Percentiles rank a stretch among this genome's conserved stretches.
These are phyloP conservation scores for Picea sitchensis DNA, from an alignment of 75 land plant genomes.

Conservation along the genomic window DNA sequence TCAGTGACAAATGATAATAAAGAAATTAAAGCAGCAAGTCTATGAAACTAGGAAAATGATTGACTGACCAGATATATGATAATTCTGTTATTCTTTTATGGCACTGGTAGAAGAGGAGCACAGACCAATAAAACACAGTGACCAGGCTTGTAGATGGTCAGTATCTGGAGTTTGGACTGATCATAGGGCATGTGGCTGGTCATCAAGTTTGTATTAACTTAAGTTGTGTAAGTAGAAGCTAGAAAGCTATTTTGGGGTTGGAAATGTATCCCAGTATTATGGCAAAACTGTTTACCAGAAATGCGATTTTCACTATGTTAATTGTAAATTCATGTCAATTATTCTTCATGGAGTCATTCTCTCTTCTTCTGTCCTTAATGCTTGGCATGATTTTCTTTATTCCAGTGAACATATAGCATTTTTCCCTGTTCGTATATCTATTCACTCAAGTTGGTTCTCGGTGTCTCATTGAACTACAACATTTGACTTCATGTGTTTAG, in stretches of 20 bases:
- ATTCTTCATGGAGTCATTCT: too few relatives aligned
- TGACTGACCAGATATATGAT: too few relatives aligned
- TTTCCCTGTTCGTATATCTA: too few relatives aligned
- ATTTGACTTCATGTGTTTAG: too few relatives aligned
- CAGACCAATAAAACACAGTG: not conserved
- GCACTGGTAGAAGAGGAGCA: not conserved
- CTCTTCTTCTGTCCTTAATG: too few relatives aligned
- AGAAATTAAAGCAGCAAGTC: too few relatives aligned
- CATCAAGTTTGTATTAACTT: not conserved
- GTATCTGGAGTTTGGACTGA: not conserved
- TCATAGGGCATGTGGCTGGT: not conserved
- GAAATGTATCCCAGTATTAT: not conserved
- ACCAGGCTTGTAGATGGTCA: not conserved
- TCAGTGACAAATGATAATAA: too few relatives aligned
- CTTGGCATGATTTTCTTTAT: too few relatives aligned
- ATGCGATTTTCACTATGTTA: not conserved
- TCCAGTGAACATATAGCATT: too few relatives aligned
- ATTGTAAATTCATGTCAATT: too few relatives aligned
- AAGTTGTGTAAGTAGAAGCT: not conserved
- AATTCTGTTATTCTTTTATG: too few relatives aligned
- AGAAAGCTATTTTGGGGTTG: not conserved
- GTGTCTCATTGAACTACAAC: not conserved
- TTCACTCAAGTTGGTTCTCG: not conserved
- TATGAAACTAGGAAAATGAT: too few relatives aligned
- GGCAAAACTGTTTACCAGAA: not conserved